A percentile compares a stretch with the other conserved stretches of the same genome.
Conservation (phyloP, 73 alveolate genomes). For the Paramecium caudatum region DNA sequence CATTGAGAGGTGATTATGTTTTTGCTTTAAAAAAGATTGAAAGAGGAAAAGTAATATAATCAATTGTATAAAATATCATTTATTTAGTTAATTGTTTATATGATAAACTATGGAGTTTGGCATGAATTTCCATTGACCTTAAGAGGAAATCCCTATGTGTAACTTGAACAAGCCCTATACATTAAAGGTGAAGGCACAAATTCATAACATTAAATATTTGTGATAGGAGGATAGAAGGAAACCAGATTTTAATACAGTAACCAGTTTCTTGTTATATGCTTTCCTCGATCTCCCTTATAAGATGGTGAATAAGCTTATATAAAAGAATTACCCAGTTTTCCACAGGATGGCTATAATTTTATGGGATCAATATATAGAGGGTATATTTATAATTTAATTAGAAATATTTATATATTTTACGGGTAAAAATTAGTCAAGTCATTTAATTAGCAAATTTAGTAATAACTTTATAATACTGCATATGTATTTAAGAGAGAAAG, state of each 20-base stretch:
- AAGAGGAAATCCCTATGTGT: background rate
- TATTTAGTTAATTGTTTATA: constrained; percentile 15
- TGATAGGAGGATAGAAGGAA: background rate
- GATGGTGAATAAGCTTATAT: background rate
- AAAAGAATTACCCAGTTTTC: background rate
- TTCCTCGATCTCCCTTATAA: background rate
- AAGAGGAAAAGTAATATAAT: background rate
- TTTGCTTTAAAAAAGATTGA: constrained; percentile 7
- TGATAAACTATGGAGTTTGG: background rate
- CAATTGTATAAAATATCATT: background rate
- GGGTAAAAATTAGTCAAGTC: background rate
- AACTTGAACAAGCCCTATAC: constrained; percentile 27
- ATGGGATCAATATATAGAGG: constrained; percentile 12
- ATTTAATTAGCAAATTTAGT: background rate
- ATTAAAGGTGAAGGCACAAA: background rate
- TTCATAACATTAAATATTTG: background rate
- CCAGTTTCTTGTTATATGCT: background rate
- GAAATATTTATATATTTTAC: background rate
- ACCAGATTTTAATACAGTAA: background rate
- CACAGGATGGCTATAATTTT: background rate
- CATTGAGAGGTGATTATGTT: background rate
- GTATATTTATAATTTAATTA: background rate
- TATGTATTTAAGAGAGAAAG: background rate
- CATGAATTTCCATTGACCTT: background rate
- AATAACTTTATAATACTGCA: background rate